These are phyloP conservation scores for Arthrobotrys sphaeroides DNA, from an alignment of 2,329 filamentous ascomycete species.

Conservation along the genomic window DNA sequence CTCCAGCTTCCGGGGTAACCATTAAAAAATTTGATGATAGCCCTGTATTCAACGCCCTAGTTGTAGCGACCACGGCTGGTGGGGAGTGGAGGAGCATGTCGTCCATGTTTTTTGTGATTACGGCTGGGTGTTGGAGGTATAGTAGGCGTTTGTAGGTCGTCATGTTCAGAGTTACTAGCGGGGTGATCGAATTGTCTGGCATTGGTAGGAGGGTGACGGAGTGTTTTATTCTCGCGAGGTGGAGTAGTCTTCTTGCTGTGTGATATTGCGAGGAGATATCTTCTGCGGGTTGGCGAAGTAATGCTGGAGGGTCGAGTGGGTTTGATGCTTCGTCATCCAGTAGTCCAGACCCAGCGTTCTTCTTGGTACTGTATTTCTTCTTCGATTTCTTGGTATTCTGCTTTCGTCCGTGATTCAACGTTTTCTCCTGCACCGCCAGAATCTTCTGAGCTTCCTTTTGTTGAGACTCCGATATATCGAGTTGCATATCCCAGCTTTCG, in stretches of 20 bases:
- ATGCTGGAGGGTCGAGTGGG: constrained; percentile 20
- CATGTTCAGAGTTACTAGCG: constrained; percentile 53
- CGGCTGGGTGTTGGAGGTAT: constrained; percentile 52
- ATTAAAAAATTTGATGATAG: constrained; percentile 51
- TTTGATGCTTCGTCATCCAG: not conserved
- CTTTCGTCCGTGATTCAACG: not conserved
- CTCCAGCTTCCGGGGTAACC: constrained; percentile 46
- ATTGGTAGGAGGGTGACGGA: constrained; percentile 14
- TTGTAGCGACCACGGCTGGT: constrained; percentile 20
- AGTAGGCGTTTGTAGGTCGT: constrained; percentile 53
- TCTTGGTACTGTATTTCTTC: not conserved
- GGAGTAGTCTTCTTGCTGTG: constrained; percentile 55
- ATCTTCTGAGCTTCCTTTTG: constrained; percentile 1
- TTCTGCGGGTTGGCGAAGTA: not conserved
- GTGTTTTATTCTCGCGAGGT: constrained; percentile 54
- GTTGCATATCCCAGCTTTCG: constrained; percentile 54
- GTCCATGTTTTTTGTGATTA: constrained; percentile 54
- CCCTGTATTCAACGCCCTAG: not conserved
- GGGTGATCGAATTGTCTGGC: constrained; percentile 18
- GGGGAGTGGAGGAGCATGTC: constrained; percentile 53
- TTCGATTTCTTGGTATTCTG: not conserved
- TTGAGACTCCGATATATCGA: constrained; percentile 26
- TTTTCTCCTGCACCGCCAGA: not conserved
- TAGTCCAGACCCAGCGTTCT: not conserved
- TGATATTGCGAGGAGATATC: constrained; percentile 19